These are phyloP conservation scores for Ophiobolus disseminans DNA, from an alignment of 2,329 filamentous ascomycete species.

Conservation along the genomic window DNA sequence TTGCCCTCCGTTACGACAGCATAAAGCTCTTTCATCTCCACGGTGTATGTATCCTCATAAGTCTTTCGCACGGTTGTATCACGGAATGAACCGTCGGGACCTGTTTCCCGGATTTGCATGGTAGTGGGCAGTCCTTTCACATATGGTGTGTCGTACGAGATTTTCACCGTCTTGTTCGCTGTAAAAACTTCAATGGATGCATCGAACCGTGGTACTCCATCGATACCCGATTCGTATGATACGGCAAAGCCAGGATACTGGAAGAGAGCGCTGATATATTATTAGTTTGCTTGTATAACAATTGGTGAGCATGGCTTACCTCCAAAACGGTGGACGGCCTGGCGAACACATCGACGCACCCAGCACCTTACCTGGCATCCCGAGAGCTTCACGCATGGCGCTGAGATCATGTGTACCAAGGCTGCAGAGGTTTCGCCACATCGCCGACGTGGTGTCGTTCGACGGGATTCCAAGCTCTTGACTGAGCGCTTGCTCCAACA, in stretches of 20 bases:
- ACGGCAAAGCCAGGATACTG: conserved; percentile 54
- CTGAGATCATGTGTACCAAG: conserved; percentile 63
- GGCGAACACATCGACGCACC: conserved; percentile 21
- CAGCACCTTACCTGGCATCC: conserved; percentile 54
- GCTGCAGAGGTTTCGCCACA: conserved; percentile 26
- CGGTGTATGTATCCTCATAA: conserved; percentile 57
- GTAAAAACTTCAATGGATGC: conserved; percentile 62
- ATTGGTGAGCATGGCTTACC: not conserved
- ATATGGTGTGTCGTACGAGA: conserved; percentile 65
- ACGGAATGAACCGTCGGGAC: conserved; percentile 31
- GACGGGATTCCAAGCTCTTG: not conserved
- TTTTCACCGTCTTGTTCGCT: conserved; percentile 60
- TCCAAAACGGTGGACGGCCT: not conserved
- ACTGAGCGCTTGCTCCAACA: not conserved
- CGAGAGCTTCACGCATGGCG: conserved; percentile 59
- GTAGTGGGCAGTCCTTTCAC: conserved; percentile 62
- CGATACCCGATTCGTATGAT: conserved; percentile 65
- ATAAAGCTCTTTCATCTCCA: conserved; percentile 41
- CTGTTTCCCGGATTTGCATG: conserved; percentile 6
- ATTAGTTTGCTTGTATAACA: not conserved
- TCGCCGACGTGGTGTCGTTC: not conserved
- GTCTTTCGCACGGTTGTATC: conserved; percentile 53
- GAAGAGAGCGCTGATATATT: conserved; percentile 8
- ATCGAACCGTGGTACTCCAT: conserved; percentile 61
- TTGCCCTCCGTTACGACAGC: conserved; percentile 48